Evolutionary conservation across 768 basidiomycete genomes (phyloP).

Genomic region (Termitomyces sp.): DNA sequence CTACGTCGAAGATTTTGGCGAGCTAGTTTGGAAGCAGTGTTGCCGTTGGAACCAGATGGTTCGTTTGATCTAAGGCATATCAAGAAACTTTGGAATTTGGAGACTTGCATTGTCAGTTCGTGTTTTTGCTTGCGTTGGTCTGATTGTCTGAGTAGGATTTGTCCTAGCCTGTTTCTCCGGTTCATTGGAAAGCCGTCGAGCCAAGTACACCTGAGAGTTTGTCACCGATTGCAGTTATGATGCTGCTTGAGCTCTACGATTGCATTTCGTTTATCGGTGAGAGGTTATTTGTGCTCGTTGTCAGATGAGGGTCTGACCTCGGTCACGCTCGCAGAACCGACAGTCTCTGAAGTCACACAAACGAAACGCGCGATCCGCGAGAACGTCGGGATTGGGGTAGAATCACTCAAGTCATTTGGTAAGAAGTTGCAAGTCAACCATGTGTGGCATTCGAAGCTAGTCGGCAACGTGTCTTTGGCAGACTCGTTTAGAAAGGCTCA

Average conservation of each 20-base stretch:
- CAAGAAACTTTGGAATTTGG: constrained; percentile 15
- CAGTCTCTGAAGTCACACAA: neutral
- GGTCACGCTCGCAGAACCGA: neutral
- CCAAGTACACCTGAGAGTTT: constrained; percentile 9
- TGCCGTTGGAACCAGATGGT: constrained; percentile 15
- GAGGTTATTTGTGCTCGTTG: neutral
- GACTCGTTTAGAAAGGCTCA: neutral
- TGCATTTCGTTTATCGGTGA: constrained; percentile 15
- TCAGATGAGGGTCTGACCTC: neutral
- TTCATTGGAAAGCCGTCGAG: constrained; percentile 13
- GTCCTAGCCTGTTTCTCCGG: constrained; percentile 14
- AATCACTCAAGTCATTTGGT: neutral
- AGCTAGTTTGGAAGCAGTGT: constrained; percentile 12
- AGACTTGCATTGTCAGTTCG: constrained; percentile 12
- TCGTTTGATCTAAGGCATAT: constrained; percentile 12
- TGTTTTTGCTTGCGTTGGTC: neutral
- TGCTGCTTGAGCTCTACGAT: constrained; percentile 10
- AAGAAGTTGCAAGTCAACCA: neutral
- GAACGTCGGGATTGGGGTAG: neutral
- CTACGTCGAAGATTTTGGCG: constrained; percentile 1
- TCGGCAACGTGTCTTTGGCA: neutral
- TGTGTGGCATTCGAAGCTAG: neutral
- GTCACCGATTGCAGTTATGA: constrained; percentile 13
- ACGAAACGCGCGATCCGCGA: neutral
- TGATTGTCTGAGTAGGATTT: neutral